Base-by-base conservation (phyloP, 2,329 filamentous ascomycete genomes). In the Curvularia sp. region DNA sequence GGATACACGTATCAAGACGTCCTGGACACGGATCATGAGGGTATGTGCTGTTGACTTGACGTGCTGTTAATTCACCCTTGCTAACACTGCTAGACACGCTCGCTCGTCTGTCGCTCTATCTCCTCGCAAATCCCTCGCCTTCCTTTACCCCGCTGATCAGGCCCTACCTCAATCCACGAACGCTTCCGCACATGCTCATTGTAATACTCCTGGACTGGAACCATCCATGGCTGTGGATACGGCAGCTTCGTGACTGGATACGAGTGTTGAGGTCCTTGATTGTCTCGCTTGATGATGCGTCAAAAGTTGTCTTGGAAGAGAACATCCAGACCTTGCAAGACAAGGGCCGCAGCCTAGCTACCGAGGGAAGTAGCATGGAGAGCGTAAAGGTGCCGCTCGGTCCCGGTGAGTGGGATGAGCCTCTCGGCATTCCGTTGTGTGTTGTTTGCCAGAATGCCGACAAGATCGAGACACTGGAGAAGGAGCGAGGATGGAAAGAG, bases 381-480 rank as follows among this genome's bases (percentile, higher is more conserved):
- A 68, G 65, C 19, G 68, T 75, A 13, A 86, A 87, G 45, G 82
- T 96, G 61, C 93, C 93, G 1, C 78, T 94, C 1, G 93, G 93
- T 0, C 91, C 91, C 1, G 93, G 94, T 53, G 93, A 97, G 78
- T 97, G 93, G 92, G 92, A 96, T 63, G 93, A 96, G 71, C 91
- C 89, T 5, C 80, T 97, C 8, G 93, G 93, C 0, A 79, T 99
- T 54, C 92, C 93, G 0, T 81, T 99, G 36, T 96, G 92, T 72
- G 90, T 99, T 8, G 93, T 98, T n/a, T 97, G 94, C 74, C 93
- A 98, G 77, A 95, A 96, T 75, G 93, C 92, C 13, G 92, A 96
- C 78, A 93, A 91, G 76, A 96, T 98, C 76, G 93, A 98, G 72
- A 86, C 87, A 38, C 78, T 99, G 57, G 95, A 98, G 78, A 92